These are phyloP conservation scores for Jasminum sambac DNA, from an alignment of 257 asterid genomes.

Conservation along the genomic window DNA sequence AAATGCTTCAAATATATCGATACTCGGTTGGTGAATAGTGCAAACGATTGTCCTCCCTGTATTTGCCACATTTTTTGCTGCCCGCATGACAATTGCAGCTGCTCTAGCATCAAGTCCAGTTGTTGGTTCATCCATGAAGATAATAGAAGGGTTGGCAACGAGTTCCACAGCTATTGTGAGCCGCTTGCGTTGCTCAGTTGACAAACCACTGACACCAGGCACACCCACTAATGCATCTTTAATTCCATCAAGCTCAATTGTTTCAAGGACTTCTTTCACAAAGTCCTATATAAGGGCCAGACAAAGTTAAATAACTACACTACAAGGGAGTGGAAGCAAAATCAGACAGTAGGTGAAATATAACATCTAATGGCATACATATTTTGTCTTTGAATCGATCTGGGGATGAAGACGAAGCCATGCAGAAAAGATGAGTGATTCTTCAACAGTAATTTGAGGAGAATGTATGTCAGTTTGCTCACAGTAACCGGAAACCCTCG, in stretches of 20 bases:
- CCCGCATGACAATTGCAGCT: constrained; percentile 40
- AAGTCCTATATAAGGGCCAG: constrained; percentile 21
- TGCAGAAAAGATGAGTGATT: constrained; percentile 39
- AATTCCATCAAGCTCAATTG: constrained; percentile 39
- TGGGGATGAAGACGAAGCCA: constrained; percentile 41
- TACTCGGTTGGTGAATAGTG: constrained; percentile 40
- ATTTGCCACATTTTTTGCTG: constrained; percentile 29
- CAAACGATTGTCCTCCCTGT: constrained; percentile 40
- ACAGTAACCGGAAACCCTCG: constrained; percentile 41
- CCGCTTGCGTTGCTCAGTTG: constrained; percentile 38
- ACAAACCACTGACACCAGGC: constrained; percentile 33
- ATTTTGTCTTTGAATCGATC: constrained; percentile 31
- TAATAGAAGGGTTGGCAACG: constrained; percentile 37
- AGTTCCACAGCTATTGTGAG: constrained; percentile 39
- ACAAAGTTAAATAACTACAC: background rate
- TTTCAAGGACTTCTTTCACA: constrained; percentile 35
- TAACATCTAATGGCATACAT: constrained; percentile 16
- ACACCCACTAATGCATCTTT: constrained; percentile 30
- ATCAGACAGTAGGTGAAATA: background rate
- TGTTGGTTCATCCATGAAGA: constrained; percentile 39
- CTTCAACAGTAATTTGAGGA: constrained; percentile 41
- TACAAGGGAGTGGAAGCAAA: background rate
- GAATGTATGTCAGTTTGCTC: constrained; percentile 43
- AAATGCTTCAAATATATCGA: constrained; percentile 36
- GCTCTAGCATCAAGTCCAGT: constrained; percentile 36